Base-by-base conservation (phyloP, 2,329 filamentous ascomycete genomes). In the Cladophialophora chaetospira region DNA sequence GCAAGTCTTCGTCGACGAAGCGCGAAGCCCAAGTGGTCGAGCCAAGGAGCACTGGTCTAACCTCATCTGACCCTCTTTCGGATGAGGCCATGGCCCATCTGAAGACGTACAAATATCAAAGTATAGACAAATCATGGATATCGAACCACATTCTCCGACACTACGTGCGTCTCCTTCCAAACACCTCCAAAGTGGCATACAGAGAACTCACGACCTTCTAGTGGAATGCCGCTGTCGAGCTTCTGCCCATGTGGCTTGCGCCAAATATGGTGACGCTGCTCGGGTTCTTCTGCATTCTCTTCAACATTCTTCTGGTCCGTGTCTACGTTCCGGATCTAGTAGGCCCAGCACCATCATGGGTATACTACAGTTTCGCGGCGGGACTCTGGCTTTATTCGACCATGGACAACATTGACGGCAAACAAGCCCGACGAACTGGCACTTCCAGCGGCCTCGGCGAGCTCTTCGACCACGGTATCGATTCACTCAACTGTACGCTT, bases 321-420 rank as follows among this genome's bases (percentile, higher is more conserved):
- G 77, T 96, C 46, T 88, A 85, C 70, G 88, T 97, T 76, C 94
- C 94, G 60, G 92, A 97, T 75, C 80, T 97, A 44, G 83, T 93
- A 44, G 93, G 94, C 71, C 92, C 92, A 65, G 89, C 87, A 17
- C 91, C 92, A 6, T 82, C 87, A 68, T 97, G 94, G 93, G 74
- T 97, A 17, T 97, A 96, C 78, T 95, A 90, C 71, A 96, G 91
- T 75, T 97, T 97, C 73, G 93, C 92, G 1, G 83, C 96, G 64
- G 94, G 94, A 36, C 82, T 99, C 57, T 99, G 96, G 88, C 94
- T 96, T 89, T 96, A 97, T 75, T 95, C 94, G 66, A 99, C 94
- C 11, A 92, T 99, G 88, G 94, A 99, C 79, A 99, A 99, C 73
- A 88, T 97, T 63, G 94, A 99, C 73, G 94, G 94, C 66, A 99